Evolutionary conservation across 1,284 basidiomycete genomes (phyloP), one percentile per base, ranked within the genome.

Genomic region (Amylostereum areolatum): DNA sequence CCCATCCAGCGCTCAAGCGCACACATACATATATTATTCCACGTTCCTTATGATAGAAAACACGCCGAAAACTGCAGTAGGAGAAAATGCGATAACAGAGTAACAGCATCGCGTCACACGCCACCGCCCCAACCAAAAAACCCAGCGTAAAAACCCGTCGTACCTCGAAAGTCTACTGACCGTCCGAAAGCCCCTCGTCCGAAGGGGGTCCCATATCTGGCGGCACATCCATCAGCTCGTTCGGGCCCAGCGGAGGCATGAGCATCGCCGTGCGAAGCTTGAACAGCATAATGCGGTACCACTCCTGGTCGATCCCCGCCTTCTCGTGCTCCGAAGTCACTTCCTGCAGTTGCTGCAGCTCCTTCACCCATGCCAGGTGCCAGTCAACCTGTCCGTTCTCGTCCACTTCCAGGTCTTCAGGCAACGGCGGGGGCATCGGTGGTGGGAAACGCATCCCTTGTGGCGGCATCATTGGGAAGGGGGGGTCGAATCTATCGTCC

Each of bases 281-380:
- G 59, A 85, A 74, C 8, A 89, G 61, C 87, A 91, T 90, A 76
- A 85, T 83, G 54, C 83, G 72, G 58, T 83, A 91, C 88, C 88
- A 91, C 53, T 91, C 88, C 46, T 78, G 80, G 48, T 85, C 84
- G 1, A 76, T 82, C 32, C 82, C 83, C 24, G 80, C 78, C 66
- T 89, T 89, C 62, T 90, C 85, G 61, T 90, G 89, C 57, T 90
- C 83, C 11, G 68, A 73, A 1, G 89, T 86, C 29, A 88, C 67
- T 50, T 82, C 78, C 59, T 85, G 81, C 50, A 91, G 68, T 59
- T 80, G 81, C 18, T 74, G 73, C 39, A 91, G 74, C 66, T 91
- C 88, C 65, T 89, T 90, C 48, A 81, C 65, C 82, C 88, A 85
- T 35, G 83, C 81, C 32, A 78, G 62, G 45, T 83, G 80, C 89